Percentiles rank a stretch among this genome's conserved stretches.
Evolutionary conservation across 805 yeast genomes (phyloP).

Genomic region (Kuraishia molischiana): DNA sequence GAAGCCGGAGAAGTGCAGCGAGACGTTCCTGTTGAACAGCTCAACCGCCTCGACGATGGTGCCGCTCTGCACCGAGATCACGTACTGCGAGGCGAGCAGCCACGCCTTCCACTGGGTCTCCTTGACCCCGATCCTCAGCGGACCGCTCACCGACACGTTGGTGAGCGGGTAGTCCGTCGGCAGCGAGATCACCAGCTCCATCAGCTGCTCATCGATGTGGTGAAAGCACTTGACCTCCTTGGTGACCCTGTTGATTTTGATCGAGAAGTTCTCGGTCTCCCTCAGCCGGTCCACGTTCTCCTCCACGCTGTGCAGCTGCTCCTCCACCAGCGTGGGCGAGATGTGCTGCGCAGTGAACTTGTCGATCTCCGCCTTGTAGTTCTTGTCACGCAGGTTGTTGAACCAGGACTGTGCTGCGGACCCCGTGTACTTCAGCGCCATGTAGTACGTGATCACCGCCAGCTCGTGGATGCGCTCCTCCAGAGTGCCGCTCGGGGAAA

Average conservation of each 20-base stretch:
- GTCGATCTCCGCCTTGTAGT: slow-evolving; percentile 50
- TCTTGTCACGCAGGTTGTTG: slow-evolving; percentile 56
- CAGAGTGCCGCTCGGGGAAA: slow-evolving; percentile 2
- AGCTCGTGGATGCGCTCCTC: slow-evolving; percentile 9
- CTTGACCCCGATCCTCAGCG: slow-evolving; percentile 75
- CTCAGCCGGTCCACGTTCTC: slow-evolving; percentile 12
- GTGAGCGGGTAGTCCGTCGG: slow-evolving; percentile 76
- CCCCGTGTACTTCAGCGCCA: slow-evolving; percentile 40
- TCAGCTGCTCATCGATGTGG: slow-evolving; percentile 75
- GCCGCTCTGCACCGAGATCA: slow-evolving; percentile 66
- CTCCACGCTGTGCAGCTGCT: slow-evolving; percentile 45
- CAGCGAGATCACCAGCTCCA: slow-evolving; percentile 68
- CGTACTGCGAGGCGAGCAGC: slow-evolving; percentile 83
- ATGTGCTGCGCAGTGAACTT: slow-evolving; percentile 49
- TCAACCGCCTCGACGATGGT: slow-evolving; percentile 60
- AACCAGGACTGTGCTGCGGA: slow-evolving; percentile 61
- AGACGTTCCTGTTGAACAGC: slow-evolving; percentile 63
- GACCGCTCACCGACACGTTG: slow-evolving; percentile 67
- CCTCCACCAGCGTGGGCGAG: slow-evolving; percentile 53
- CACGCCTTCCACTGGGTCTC: slow-evolving; percentile 93
- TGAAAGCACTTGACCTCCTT: slow-evolving; percentile 68
- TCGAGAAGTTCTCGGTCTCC: slow-evolving; percentile 36
- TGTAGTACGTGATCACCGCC: slow-evolving; percentile 27
- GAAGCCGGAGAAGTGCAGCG: slow-evolving; percentile 82
- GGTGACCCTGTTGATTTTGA: slow-evolving; percentile 50